Percentiles rank a stretch among this genome's conserved stretches.
phyloP scores from a whole-genome alignment of 2,329 filamentous ascomycete species.

The Dothistroma septosporum region DNA sequence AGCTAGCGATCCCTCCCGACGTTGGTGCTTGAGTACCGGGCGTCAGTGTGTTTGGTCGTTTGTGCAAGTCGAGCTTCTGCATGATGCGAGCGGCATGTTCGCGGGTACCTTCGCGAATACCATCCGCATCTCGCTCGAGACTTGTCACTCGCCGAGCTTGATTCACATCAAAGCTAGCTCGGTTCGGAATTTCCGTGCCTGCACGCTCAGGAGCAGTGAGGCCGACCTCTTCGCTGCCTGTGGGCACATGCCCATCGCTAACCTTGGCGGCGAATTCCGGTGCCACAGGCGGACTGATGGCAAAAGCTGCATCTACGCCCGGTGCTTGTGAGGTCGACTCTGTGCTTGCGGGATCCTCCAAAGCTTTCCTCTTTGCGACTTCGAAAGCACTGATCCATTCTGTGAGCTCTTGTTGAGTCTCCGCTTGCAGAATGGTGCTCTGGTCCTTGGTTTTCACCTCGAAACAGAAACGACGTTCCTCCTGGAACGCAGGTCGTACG shows the following conservation, averaged over 20 bases:
- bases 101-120: slow-evolving; percentile 64
- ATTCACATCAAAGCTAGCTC: slow-evolving; percentile 70
- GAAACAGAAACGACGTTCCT: slow-evolving; percentile 94
- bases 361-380: slow-evolving; percentile 83
- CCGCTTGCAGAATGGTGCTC: slow-evolving; percentile 82
- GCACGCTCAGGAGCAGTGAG: slow-evolving; percentile 59
- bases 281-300: slow-evolving; percentile 80
- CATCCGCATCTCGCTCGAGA: slow-evolving; percentile 40
- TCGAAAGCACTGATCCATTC: slow-evolving; percentile 95
- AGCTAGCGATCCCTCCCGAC: slow-evolving; percentile 68
- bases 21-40: slow-evolving; percentile 26
- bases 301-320: slow-evolving; percentile 70
- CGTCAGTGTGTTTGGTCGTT: slow-evolving; percentile 62
- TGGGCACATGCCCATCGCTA: slow-evolving; percentile 60
- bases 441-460: slow-evolving; percentile 97
- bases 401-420: slow-evolving; percentile 93
- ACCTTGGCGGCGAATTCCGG: slow-evolving; percentile 85
- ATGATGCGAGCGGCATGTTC: slow-evolving; percentile 87
- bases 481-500: slow-evolving; percentile 81
- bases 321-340: slow-evolving; percentile 41
- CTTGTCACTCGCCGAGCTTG: slow-evolving; percentile 44
- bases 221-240: slow-evolving; percentile 56
- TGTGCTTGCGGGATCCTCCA: slow-evolving; percentile 65
- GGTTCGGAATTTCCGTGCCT: slow-evolving; percentile 40
- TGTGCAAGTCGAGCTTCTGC: slow-evolving; percentile 84